phyloP scores from a whole-genome alignment of 1,284 basidiomycete genomes.

The Phlebopus sp. region DNA sequence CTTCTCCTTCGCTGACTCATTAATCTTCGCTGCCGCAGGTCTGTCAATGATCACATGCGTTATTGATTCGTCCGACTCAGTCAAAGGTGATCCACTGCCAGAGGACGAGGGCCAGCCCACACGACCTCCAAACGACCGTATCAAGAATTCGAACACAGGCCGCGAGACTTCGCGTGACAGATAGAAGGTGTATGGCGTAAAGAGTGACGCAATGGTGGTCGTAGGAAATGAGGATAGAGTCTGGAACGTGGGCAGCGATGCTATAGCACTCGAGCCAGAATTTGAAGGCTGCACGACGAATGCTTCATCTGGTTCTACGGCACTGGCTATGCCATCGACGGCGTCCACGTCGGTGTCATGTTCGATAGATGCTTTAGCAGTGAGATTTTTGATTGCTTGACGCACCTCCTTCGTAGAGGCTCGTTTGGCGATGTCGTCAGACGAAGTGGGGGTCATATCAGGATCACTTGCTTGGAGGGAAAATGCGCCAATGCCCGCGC shows the following conservation, averaged over 20 bases:
- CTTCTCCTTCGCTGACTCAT: conserved; percentile 59
- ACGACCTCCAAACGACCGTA: conserved; percentile 88
- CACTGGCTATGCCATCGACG: conserved; percentile 27
- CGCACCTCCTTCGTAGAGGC: conserved; percentile 69
- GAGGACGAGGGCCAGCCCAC: conserved; percentile 89
- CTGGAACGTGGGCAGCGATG: conserved; percentile 75
- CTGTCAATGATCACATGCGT: conserved; percentile 97
- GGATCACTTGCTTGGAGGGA: conserved; percentile 59
- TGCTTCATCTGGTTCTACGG: conserved; percentile 61
- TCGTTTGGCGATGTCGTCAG: conserved; percentile 52
- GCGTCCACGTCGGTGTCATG: conserved; percentile 42
- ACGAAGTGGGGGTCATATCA: conserved; percentile 28
- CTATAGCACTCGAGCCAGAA: conserved; percentile 49
- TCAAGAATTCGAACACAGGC: conserved; percentile 91
- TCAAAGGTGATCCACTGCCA: conserved; percentile 80
- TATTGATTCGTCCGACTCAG: conserved; percentile 75
- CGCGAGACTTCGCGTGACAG: conserved; percentile 93
- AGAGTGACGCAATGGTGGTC: conserved; percentile 59
- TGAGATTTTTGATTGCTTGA: conserved; percentile 69
- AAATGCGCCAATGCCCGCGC: conserved; percentile 90
- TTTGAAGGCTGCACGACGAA: conserved; percentile 68
- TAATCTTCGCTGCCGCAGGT: conserved; percentile 53
- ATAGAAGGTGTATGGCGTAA: conserved; percentile 90
- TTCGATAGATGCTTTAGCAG: conserved; percentile 30
- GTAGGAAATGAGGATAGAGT: conserved; percentile 62